Base-by-base conservation (phyloP, 2,329 filamentous ascomycete species). In the Pseudogymnoascus sp. region DNA sequence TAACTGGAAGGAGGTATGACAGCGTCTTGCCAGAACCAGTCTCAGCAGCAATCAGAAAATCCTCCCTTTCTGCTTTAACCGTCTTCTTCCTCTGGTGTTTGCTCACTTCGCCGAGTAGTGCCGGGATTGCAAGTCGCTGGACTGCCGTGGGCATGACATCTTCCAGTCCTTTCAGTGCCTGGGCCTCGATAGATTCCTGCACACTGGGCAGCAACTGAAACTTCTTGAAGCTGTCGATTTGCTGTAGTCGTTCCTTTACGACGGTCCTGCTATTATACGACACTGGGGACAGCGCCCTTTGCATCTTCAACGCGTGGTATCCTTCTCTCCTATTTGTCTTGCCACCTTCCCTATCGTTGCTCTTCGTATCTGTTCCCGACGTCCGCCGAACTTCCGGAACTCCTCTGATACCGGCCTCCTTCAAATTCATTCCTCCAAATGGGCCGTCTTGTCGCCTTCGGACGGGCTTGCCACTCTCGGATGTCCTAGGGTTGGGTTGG, bases 11-110 rank as follows among this genome's bases (percentile, higher is more conserved):
- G 4, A 97, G 79, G 73, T 99, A 99, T 7, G 95, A 91, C 66
- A 99, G 79, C 0, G 95, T 99, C 79, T 99, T 99, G 65, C 95
- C 95, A 0, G 95, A 97, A 11, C 95, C 95, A 0, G 95, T 99
- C 79, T 99, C 95, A 10, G 95, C 95, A 3, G 95, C 95, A 60
- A 99, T 81, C 11, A 99, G 81, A 72, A 91, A 97, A 77, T 79
- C 83, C 65, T 77, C 76, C 68, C 72, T 81, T 63, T 66, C 73
- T 14, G 29, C 11, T 67, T 76, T 73, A 61, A 61, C 67, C 4
- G 66, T 68, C 39, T 71, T 68, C 42, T 72, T 74, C 64, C 71
- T 70, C 61, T 66, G 63, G 68, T 67, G 66, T 68, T 64, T 66
- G 59, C 69, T 73, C 64, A 74, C 69, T 72, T 71, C 66, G 12